phyloP scores from a whole-genome alignment of 768 basidiomycete genomes.

The Leccinellum luteum region DNA sequence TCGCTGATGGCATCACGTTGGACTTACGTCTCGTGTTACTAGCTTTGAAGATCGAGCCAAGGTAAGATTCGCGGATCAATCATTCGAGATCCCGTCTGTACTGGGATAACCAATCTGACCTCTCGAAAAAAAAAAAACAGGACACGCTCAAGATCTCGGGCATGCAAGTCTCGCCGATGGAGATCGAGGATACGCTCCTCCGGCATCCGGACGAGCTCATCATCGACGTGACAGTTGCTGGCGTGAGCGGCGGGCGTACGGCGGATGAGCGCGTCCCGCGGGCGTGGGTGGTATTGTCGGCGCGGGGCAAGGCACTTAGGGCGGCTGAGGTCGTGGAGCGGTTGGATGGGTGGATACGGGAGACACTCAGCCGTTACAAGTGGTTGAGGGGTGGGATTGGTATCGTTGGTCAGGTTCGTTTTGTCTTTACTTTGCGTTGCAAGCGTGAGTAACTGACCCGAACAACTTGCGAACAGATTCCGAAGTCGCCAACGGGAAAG shows the following conservation, averaged over 20 bases:
- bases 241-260: conserved; percentile 68
- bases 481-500: conserved; percentile 75
- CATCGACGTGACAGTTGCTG: conserved; percentile 66
- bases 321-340: conserved; percentile 37
- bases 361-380: conserved; percentile 70
- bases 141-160: conserved; percentile 82
- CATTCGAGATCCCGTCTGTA: neutral
- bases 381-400: conserved; percentile 74
- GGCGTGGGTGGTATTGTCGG: conserved; percentile 74
- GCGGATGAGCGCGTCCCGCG: conserved; percentile 72
- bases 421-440: neutral
- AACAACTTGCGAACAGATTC: conserved; percentile 45
- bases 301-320: conserved; percentile 50
- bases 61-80: conserved; percentile 33
- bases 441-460: neutral
- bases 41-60: conserved; percentile 80
- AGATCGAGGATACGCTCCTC: conserved; percentile 68
- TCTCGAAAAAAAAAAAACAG: conserved; percentile 31
- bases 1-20: neutral
- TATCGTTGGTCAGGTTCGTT: conserved; percentile 56
- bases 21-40: neutral
- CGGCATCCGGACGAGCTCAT: conserved; percentile 61
- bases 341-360: conserved; percentile 59
- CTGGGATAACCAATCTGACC: neutral
- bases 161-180: conserved; percentile 74